Conservation (phyloP, 805 yeast species). For the Candida verbasci region DNA sequence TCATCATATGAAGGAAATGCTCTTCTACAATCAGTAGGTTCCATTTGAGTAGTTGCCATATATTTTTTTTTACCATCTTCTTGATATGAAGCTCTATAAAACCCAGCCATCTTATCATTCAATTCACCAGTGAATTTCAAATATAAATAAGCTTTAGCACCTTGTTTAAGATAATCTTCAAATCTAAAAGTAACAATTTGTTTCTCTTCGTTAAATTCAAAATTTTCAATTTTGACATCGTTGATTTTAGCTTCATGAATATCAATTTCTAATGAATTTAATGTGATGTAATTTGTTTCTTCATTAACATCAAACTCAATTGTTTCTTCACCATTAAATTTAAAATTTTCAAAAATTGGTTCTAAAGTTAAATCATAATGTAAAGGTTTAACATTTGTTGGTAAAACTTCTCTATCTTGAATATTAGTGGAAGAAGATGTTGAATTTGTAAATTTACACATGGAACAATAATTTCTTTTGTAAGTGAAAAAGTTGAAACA, state of each 20-base stretch:
- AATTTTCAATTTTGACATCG: conserved; percentile 19
- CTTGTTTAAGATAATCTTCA: conserved; percentile 29
- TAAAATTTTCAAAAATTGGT: conserved; percentile 50
- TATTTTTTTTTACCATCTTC: conserved; percentile 62
- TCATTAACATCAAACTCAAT: conserved; percentile 55
- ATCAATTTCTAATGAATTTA: conserved; percentile 66
- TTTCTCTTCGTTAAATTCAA: conserved; percentile 31
- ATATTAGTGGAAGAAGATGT: conserved; percentile 12
- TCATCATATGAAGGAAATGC: conserved; percentile 88
- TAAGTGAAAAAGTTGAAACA: no score
- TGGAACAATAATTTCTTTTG: conserved; percentile 4
- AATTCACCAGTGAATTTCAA: conserved; percentile 58
- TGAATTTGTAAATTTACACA: conserved; percentile 12
- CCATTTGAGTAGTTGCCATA: conserved; percentile 82
- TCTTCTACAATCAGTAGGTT: conserved; percentile 80
- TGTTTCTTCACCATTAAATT: conserved; percentile 50
- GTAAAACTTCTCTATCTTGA: conserved; percentile 37
- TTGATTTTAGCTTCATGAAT: conserved; percentile 45
- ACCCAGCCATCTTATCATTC: conserved; percentile 80
- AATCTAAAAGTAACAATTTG: conserved; percentile 39
- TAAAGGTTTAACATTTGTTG: conserved; percentile 38
- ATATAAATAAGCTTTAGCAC: conserved; percentile 40
- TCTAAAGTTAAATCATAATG: conserved; percentile 39
- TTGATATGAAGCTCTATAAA: conserved; percentile 66
- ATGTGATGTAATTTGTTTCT: conserved; percentile 39